phyloP scores from a whole-genome alignment of 2,329 filamentous ascomycete species.

The Venturiaceae sp. region DNA sequence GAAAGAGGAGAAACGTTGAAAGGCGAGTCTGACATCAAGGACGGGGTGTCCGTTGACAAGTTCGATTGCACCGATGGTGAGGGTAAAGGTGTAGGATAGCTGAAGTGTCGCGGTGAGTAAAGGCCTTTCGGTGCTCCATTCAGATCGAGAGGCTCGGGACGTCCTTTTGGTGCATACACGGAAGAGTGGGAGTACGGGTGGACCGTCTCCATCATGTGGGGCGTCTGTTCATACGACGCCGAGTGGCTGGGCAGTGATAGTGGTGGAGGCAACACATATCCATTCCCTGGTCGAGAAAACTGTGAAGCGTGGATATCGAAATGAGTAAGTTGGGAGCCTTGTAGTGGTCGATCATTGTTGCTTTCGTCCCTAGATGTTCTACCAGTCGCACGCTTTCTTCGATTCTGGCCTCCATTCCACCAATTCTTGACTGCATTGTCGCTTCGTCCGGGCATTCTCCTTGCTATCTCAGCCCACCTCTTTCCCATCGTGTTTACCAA shows the following conservation, averaged over 20 bases:
- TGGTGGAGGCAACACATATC: background rate
- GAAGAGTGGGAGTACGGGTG: background rate
- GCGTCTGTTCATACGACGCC: background rate
- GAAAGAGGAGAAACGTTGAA: background rate
- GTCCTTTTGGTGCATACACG: background rate
- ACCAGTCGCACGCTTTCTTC: conserved; percentile 42
- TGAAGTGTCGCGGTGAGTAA: background rate
- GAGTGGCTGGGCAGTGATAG: background rate
- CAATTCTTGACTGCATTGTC: conserved; percentile 97
- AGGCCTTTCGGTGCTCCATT: background rate
- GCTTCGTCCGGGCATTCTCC: conserved; percentile 71
- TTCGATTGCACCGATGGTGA: conserved; percentile 5
- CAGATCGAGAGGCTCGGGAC: background rate
- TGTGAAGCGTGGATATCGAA: background rate
- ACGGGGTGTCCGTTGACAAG: background rate
- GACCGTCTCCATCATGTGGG: background rate
- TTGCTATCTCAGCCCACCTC: conserved; percentile 87
- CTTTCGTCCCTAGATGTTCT: background rate
- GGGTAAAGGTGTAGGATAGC: conserved; percentile 2
- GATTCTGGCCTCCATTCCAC: conserved; percentile 93
- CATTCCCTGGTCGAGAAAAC: background rate
- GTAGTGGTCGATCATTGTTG: background rate
- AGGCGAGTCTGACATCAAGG: background rate
- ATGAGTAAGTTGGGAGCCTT: background rate
- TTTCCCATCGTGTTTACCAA: conserved; percentile 73